These are phyloP conservation scores for Agarophyton chilense DNA, from an alignment of 23 red algal genomes.

Conservation along the genomic window DNA sequence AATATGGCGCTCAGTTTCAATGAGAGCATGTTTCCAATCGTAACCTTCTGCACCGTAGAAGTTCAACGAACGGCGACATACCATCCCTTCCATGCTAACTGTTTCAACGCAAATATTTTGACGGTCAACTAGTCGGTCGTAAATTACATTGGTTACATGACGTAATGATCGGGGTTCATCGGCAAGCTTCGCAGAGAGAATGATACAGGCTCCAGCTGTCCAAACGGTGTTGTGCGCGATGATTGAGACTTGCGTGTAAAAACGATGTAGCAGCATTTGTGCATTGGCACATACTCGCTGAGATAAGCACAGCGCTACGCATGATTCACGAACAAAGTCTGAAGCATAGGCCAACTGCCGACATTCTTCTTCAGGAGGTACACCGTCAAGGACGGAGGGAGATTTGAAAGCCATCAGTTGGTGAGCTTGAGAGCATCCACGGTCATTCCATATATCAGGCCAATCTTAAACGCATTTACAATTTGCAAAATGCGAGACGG, in stretches of 20 bases:
- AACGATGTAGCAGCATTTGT: slow-evolving; percentile 65
- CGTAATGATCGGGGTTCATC: slow-evolving; percentile 33
- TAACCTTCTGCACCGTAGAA: slow-evolving; percentile 62
- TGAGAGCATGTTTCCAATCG: slow-evolving; percentile 74
- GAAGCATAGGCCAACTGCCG: slow-evolving; percentile 50
- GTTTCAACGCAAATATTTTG: slow-evolving; percentile 2
- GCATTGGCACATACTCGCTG: slow-evolving; percentile 32
- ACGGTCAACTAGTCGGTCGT: slow-evolving; percentile 40
- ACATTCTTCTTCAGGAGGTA: slow-evolving; percentile 12
- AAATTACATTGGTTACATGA: slow-evolving; percentile 51
- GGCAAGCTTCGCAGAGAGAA: slow-evolving; percentile 47
- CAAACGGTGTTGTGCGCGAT: slow-evolving; percentile 29
- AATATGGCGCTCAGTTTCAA: slow-evolving; percentile 68
- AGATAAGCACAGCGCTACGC: slow-evolving; percentile 25
- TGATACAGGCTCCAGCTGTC: slow-evolving; percentile 35
- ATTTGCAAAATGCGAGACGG: slow-evolving; percentile 67
- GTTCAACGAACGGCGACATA: slow-evolving; percentile 28
- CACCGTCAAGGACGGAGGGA: slow-evolving; percentile 33
- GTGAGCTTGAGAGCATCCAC: slow-evolving; percentile 96
- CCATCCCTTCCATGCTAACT: neutral
- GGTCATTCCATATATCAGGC: slow-evolving; percentile 87
- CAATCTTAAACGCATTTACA: slow-evolving; percentile 93
- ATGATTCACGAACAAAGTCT: slow-evolving; percentile 49
- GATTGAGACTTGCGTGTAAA: slow-evolving; percentile 46
- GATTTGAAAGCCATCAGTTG: slow-evolving; percentile 53